phyloP scores from a whole-genome alignment of 345 rosid species.

The Pugionium cornutum region DNA sequence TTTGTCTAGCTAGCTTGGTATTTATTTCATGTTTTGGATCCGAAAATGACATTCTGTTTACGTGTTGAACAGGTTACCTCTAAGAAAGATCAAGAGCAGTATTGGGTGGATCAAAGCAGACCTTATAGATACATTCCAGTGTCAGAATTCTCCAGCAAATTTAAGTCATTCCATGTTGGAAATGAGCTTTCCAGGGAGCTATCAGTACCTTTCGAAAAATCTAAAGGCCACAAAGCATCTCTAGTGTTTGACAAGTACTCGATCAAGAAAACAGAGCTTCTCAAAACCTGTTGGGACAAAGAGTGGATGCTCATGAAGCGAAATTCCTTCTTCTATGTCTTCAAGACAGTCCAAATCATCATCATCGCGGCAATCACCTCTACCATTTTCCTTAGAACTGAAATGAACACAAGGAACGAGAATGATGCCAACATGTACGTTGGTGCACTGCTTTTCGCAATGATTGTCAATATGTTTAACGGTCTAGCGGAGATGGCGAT shows the following conservation, averaged over 20 bases:
- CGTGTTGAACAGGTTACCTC: slow-evolving; percentile 64
- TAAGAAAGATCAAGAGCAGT: slow-evolving; percentile 79
- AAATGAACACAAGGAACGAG: slow-evolving; percentile 40
- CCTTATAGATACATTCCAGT: slow-evolving; percentile 63
- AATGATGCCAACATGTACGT: slow-evolving; percentile 33
- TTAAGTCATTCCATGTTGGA: slow-evolving; percentile 71
- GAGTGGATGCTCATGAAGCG: slow-evolving; percentile 71
- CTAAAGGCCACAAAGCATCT: slow-evolving; percentile 63
- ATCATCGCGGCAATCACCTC: slow-evolving; percentile 50
- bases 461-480: slow-evolving; percentile 44
- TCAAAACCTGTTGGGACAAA: slow-evolving; percentile 68
- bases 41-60: background rate
- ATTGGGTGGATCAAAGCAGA: slow-evolving; percentile 56
- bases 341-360: slow-evolving; percentile 63
- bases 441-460: slow-evolving; percentile 33
- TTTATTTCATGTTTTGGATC: background rate
- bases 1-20: background rate
- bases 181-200: slow-evolving; percentile 48
- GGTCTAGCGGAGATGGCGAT: slow-evolving; percentile 42
- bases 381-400: slow-evolving; percentile 38
- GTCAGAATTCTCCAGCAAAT: slow-evolving; percentile 51
- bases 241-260: slow-evolving; percentile 55
- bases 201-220: slow-evolving; percentile 56
- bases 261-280: slow-evolving; percentile 55
- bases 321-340: slow-evolving; percentile 60